Conservation (phyloP, 139 green algal genomes). For the Chlamydomonas schloesseri region DNA sequence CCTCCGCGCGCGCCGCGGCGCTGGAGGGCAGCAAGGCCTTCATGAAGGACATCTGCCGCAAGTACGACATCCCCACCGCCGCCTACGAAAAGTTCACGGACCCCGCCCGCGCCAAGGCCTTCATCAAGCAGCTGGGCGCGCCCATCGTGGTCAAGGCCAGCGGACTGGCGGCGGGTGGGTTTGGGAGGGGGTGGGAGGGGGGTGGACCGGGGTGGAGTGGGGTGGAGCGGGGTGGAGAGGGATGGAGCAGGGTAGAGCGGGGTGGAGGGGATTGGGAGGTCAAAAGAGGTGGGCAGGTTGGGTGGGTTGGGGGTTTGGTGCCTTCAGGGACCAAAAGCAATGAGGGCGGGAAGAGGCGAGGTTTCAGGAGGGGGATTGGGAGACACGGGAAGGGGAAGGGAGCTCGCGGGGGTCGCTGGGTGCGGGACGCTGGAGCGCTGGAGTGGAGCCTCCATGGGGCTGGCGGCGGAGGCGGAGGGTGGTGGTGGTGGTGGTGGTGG, state of each 20-base stretch:
- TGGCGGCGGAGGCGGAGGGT: too few relatives aligned
- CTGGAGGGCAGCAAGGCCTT: constrained; percentile 98
- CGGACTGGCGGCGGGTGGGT: constrained; percentile 92
- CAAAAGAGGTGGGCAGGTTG: too few relatives aligned
- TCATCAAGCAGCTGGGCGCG: constrained; percentile 75
- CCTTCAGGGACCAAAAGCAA: too few relatives aligned
- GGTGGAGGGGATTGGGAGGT: too few relatives aligned
- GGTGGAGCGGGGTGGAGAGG: neutral
- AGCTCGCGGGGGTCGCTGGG: too few relatives aligned
- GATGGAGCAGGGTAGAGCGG: neutral
- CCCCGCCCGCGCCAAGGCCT: constrained; percentile 59
- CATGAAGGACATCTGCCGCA: constrained; percentile 94
- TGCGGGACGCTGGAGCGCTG: too few relatives aligned
- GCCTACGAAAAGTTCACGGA: constrained; percentile 87
- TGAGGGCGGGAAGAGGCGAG: too few relatives aligned
- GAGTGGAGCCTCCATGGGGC: too few relatives aligned
- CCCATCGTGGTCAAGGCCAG: constrained; percentile 98
- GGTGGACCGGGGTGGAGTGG: neutral
- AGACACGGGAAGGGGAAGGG: too few relatives aligned
- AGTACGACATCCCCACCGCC: constrained; percentile 96
- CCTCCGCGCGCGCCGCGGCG: constrained; percentile 82
- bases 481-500: too few relatives aligned
- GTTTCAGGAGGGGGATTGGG: too few relatives aligned
- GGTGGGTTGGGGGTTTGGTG: neutral
- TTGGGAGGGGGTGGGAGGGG: neutral